Evolutionary conservation across 2,329 filamentous ascomycete species (phyloP), one percentile per base, ranked within the genome.

Genomic region (Epichloe brachyelytri): DNA sequence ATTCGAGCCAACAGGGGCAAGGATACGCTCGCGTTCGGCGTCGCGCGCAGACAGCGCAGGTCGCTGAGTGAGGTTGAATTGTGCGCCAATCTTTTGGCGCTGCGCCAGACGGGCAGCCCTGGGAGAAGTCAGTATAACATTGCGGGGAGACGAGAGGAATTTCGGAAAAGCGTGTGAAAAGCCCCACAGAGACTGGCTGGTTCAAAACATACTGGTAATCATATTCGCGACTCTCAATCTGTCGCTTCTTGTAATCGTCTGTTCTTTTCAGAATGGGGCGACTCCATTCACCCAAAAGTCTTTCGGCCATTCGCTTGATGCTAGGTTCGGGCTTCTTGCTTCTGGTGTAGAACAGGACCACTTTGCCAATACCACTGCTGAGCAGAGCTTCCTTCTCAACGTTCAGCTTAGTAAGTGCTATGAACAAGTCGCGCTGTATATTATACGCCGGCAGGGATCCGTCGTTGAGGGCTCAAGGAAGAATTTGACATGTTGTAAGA

Each of bases 401-500:
- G 5, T 88, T 89, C 5, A 97, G 77, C 60, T 82, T 83, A 17
- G 78, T 79, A 38, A 98, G 75, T 22, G 88, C 85, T 26, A 80
- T 79, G 65, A 98, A 93, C 43, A 98, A 80, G 65, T 97, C 90
- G 55, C 90, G 88, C 71, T 98, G 93, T 58, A 98, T 97, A 64
- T 93, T 93, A 71, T 96, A 98, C 33, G 93, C 91, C 0, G 93
- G 93, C 47, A 98, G 77, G 54, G 88, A 91, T 52, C 91, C 93
- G 63, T 97, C 91, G 60, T 91, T 89, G 44, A 97, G 78, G 93
- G 93, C 65, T 98, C 93, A 20, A 98, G 79, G 76, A 97, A 97
- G 77, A 95, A 97, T 64, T 91, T 89, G 62, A 98, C 88, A 14
- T 90, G 87, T 68, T 95, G 88, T 39, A 98, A 74, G 55, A 98